Conservation (phyloP, 345 rosid genomes). For the Ricinus communis region DNA sequence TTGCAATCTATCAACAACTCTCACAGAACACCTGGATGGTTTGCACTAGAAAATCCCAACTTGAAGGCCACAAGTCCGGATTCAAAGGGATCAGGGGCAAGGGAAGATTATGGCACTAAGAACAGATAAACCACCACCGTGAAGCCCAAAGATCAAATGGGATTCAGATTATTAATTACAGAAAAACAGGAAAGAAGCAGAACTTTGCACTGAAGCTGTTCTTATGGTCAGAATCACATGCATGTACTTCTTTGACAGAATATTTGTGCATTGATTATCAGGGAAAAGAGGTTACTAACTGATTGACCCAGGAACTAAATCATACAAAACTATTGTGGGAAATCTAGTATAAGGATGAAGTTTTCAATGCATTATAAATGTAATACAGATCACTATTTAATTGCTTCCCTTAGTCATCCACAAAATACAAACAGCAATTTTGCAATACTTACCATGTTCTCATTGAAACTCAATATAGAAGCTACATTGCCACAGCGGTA, state of each 20-base stretch:
- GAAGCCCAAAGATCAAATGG: neutral
- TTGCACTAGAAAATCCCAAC: neutral
- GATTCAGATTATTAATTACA: too few relatives aligned
- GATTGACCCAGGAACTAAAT: too few relatives aligned
- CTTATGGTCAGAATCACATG: too few relatives aligned
- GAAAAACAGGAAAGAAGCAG: too few relatives aligned
- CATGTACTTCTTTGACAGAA: too few relatives aligned
- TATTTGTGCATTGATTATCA: too few relatives aligned
- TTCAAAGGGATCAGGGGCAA: neutral
- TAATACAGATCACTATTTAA: neutral
- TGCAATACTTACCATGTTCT: constrained; percentile 64
- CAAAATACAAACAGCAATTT: neutral
- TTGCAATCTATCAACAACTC: too few relatives aligned
- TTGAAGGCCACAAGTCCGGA: neutral
- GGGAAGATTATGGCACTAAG: neutral
- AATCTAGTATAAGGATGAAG: neutral
- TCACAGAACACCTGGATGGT: neutral
- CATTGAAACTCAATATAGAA: constrained; percentile 96
- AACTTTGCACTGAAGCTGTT: too few relatives aligned
- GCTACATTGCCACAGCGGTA: constrained; percentile 99
- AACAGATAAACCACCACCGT: neutral
- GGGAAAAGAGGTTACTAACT: too few relatives aligned
- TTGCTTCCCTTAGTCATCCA: neutral
- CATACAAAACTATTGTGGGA: too few relatives aligned
- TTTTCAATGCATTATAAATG: neutral